Evolutionary conservation across 257 asterid genomes (phyloP).

Genomic region (Cordia subcordata): DNA sequence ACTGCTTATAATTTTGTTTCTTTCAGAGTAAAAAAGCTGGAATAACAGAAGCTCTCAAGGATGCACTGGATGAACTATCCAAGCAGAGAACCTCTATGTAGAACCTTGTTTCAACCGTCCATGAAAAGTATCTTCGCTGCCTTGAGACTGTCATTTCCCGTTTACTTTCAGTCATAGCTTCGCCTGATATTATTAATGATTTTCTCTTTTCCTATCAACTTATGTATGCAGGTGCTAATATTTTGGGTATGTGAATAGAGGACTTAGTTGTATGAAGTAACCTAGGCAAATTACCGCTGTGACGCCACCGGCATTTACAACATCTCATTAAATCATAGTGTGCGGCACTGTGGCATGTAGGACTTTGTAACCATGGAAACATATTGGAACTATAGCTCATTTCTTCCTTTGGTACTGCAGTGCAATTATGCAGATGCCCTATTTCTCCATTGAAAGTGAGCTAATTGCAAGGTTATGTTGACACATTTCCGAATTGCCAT

Average conservation of each 20-base stretch:
- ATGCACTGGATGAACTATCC: slow-evolving; percentile 53
- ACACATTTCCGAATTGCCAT: too few relatives aligned
- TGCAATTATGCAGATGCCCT: too few relatives aligned
- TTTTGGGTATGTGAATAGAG: neutral
- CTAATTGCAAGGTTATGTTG: too few relatives aligned
- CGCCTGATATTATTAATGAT: too few relatives aligned
- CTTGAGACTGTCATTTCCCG: neutral
- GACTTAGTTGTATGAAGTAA: slow-evolving; percentile 5
- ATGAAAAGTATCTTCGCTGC: neutral
- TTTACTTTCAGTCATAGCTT: neutral
- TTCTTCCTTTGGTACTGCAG: too few relatives aligned
- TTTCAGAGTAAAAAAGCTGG: slow-evolving; percentile 49
- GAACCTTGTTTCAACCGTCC: neutral
- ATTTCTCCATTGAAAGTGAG: too few relatives aligned
- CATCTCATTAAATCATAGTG: neutral
- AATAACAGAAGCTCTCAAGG: slow-evolving; percentile 54
- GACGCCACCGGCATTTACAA: neutral
- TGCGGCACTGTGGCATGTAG: too few relatives aligned
- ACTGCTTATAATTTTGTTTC: neutral
- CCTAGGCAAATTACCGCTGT: neutral
- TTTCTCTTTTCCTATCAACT: too few relatives aligned
- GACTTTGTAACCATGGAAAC: too few relatives aligned
- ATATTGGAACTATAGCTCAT: too few relatives aligned
- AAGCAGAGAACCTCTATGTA: slow-evolving; percentile 31
- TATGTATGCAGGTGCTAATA: neutral